Base-by-base conservation (phyloP, 768 basidiomycete genomes). In the Amanita rubescens region DNA sequence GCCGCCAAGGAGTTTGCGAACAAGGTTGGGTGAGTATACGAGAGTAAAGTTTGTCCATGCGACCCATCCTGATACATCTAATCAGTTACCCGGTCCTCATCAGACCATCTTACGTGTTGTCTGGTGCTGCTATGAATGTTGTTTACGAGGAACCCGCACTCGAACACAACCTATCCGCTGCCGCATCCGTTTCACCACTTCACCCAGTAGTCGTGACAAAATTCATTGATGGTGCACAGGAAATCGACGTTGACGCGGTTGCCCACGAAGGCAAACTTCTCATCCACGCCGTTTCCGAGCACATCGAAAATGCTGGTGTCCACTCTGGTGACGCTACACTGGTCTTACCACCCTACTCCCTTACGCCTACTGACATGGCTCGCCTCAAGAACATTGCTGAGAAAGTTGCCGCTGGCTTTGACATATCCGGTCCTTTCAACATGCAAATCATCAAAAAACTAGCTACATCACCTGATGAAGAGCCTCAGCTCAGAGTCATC, bases 121-220 rank as follows among this genome's bases (percentile, higher is more conserved):
- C 96, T 8, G 96, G 96, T 48, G 94, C 96, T 41, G 96, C 96
- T 14, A 99, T 99, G 96, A 99, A 96, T 69, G 94, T 98, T 37
- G 92, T 98, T 19, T 88, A 87, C 65, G 92, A 97, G 65, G 93
- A 95, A 67, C 78, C 90, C 11, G 73, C 82, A 14, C 78, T 99
- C 34, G 88, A 95, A 59, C 86, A 95, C 70, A 95, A 91, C 60
- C 83, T 99, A 44, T 94, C 94, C n/a, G 93, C 93, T 19, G 96
- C 96, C 12, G 93, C 95, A 30, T 83, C 87, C 42, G 96, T 98
- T 52, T 98, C 96, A 1, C 94, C 96, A 38, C 80, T 94, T 15
- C 94, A 98, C 70, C 96, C 96, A 2, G 95, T 97, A 61, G 96
- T 99, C 65, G 85, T 99, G 69, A 93, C 95, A 62, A 97, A 98